Base-by-base conservation (phyloP, 2,329 filamentous ascomycete species). In the Aspergillus awamori region DNA sequence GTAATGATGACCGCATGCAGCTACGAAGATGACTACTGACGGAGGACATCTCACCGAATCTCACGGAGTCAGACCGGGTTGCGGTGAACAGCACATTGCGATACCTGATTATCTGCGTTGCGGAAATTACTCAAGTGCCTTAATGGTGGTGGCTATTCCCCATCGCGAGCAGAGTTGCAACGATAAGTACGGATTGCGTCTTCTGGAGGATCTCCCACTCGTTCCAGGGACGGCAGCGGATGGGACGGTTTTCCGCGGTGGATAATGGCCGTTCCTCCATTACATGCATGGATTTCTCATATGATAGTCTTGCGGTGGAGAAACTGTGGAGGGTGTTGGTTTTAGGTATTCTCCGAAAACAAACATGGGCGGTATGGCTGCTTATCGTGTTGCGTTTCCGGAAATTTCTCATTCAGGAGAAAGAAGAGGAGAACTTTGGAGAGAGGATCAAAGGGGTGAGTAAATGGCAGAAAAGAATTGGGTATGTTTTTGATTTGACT, bases 1-100 rank as follows among this genome's bases (percentile, higher is more conserved):
- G 47, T 30, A 17, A 51, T 51, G 26, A 51, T 51, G 47, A 51
- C 47, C 47, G 28, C 47, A 51, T 51, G 47, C 47, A 51, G 47
- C 47, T 17, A 17, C 22, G 15, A 30, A 36, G 26, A 30, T 17
- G 26, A 51, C 41, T 22, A 24, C 20, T 45, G 41, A 24, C 47
- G 28, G 47, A 51, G 26, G 7, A 51, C 26, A 11, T 30, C 26
- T 17, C 15, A 30, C 47, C 47, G 47, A 45, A 45, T 45, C 41
- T 51, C 47, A 17, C 26, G 47, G 47, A 13, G 41, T 13, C 20
- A 13, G 20, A 22, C 41, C 41, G 41, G 20, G 3, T 51, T 51
- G 47, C 47, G 47, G 47, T 51, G 47, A 33, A 17, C n/a, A 51
- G 20, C 45, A 7, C 45, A 24, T 49, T 28, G 24, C 45, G 13